phyloP scores from a whole-genome alignment of 2,329 filamentous ascomycete species.

The Colletotrichum sp. region DNA sequence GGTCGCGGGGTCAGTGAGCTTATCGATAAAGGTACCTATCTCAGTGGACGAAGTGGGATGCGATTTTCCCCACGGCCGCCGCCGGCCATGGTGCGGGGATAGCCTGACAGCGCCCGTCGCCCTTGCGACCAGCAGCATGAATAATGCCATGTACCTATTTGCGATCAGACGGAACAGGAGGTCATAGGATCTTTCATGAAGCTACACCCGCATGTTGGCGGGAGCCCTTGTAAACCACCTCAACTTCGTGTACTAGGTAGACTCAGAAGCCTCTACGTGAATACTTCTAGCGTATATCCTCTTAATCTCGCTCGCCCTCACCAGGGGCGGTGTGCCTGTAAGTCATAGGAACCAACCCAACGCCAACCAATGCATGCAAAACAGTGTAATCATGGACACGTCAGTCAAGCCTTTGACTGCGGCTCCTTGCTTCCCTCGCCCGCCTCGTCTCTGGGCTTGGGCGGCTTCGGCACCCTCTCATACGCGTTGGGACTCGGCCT shows the following conservation, averaged over 20 bases:
- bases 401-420: not conserved
- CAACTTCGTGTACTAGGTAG: not conserved
- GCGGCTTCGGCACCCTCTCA: slow-evolving; percentile 68
- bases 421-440: slow-evolving; percentile 22
- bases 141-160: not conserved
- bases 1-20: slow-evolving; percentile 7
- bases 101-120: not conserved
- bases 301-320: not conserved
- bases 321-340: not conserved
- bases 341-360: not conserved
- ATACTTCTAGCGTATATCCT: not conserved
- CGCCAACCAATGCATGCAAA: slow-evolving; percentile 1
- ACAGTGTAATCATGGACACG: not conserved
- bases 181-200: not conserved
- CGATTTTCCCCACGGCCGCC: slow-evolving; percentile 5
- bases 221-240: not conserved
- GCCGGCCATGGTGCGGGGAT: slow-evolving; percentile 10
- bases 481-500: slow-evolving; percentile 80
- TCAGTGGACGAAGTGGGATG: not conserved
- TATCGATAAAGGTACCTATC: slow-evolving; percentile 13
- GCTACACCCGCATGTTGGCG: too few relatives aligned
- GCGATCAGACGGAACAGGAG: not conserved
- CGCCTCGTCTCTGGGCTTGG: slow-evolving; percentile 37
- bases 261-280: not conserved
- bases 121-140: not conserved